Base-by-base conservation (phyloP, 2,329 filamentous ascomycete species). In the Trichoderma oligosporum region DNA sequence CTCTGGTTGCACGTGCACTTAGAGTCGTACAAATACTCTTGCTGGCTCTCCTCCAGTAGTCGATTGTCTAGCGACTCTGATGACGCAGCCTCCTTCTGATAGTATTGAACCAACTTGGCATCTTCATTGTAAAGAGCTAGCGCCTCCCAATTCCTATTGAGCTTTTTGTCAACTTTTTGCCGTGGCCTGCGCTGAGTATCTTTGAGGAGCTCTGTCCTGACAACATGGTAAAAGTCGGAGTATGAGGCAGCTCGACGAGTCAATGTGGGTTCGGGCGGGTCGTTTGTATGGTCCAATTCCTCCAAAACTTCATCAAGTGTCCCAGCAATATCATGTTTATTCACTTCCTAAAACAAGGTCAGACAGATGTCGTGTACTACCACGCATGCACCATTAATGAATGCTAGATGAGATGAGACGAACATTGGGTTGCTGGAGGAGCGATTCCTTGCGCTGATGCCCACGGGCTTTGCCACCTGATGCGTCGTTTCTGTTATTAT, bases 41-140 rank as follows among this genome's bases (percentile, higher is more conserved):
- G 85, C 70, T 96, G 90, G 69, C 89, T 94, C 53, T 90, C 85
- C 65, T 92, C 83, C 27, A 96, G 76, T 67, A 97, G 74, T 63
- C 85, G 82, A 45, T 84, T 80, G 64, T 88, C 84, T 52, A 87
- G 78, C 53, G 59, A 63, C 27, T 68, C 63, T 55, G 69, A 65
- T 22, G 61, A 48, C 18, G 59, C 45, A 6, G 63, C 56, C 29
- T 61, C 54, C 1, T 58, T 61, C 3, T 71, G 70, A 7, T 62
- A 56, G 1, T 72, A 70, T 0, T 65, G 22, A 5, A 57, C 59
- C 11, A 42, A 24, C n/a, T 41, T 18, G 3, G 61, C 48, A 1
- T 61, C 12, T 9, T 55, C 54, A 7, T 46, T 51, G 4, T 60
- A 56, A 7, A 82, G 65, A 18, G 71, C 67, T 60, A 84, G 63